Base-by-base conservation (phyloP, 2,329 filamentous ascomycete genomes). In the Salinomyces thailandicus region DNA sequence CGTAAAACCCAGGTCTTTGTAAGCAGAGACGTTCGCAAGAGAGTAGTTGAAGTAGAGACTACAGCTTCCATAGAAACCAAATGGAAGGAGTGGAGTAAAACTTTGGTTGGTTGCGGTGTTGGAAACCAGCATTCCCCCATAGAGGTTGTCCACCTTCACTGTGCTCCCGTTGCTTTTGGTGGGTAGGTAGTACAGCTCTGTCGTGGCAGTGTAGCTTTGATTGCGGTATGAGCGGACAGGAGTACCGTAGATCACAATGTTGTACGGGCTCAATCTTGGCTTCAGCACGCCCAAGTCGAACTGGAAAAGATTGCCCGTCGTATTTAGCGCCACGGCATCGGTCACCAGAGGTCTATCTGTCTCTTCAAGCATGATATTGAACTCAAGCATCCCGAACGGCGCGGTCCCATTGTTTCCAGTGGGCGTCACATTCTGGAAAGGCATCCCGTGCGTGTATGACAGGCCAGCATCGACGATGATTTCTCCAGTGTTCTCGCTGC, bases 141-240 rank as follows among this genome's bases (percentile, higher is more conserved):
- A 58, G 0, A 70, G 54, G 36, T 61, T 62, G 39, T 71, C 68
- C 4, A 71, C 54, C 41, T 65, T 67, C 4, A 64, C 62, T 4
- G 62, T 60, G 38, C 63, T 68, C 18, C 67, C 67, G 33, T 59
- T 57, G 4, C 59, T 60, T 3, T 63, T 61, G 2, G 46, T 46
- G 3, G 67, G 67, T 0, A 71, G 52, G 20, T 63, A 49, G 36
- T 58, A 62, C 5, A 71, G 36, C 26, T 54, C 41, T 0, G 63
- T 61, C 2, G 40, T 57, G 1, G 58, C 55, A 2, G 47, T 58
- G 42, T 58, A 68, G 0, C 48, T 54, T 36, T 60, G 53, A 31
- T 29, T 35, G 4, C 27, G 18, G 20, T 55, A 38, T 4, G 51
- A 50, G 39, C 59, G 45, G 3, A 49, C 44, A 5, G 50, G 51